Percentiles rank a stretch among this genome's conserved stretches.
phyloP scores from a whole-genome alignment of 2,329 filamentous ascomycete species.

The Venturia asperata region DNA sequence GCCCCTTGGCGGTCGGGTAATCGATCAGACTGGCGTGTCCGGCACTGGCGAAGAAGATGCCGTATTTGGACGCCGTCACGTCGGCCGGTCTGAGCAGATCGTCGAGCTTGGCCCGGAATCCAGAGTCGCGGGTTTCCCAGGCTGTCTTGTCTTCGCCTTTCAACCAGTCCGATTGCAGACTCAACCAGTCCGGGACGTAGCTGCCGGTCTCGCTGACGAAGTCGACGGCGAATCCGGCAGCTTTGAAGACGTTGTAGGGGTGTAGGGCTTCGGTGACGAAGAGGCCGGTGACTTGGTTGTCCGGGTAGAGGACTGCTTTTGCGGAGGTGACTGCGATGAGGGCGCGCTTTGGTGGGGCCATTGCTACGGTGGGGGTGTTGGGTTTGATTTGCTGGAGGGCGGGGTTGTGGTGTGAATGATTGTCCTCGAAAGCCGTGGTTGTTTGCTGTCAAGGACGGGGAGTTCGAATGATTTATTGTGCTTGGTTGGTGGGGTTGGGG shows the following conservation, averaged over 20 bases:
- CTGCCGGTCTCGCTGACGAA: conserved; percentile 41
- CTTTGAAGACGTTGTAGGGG: conserved; percentile 40
- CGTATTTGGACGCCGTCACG: conserved; percentile 21
- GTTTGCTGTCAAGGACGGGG: not conserved
- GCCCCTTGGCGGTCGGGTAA: conserved; percentile 37
- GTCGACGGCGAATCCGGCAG: conserved; percentile 44
- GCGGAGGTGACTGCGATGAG: conserved; percentile 41
- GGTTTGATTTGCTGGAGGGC: not conserved
- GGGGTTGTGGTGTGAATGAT: not conserved
- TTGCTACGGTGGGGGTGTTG: conserved; percentile 7
- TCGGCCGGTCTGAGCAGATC: conserved; percentile 35
- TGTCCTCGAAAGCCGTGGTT: not conserved
- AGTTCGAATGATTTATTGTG: not conserved
- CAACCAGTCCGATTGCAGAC: conserved; percentile 38
- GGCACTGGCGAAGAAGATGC: conserved; percentile 39
- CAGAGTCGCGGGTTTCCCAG: conserved; percentile 37
- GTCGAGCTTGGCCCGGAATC: conserved; percentile 42
- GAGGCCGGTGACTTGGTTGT: conserved; percentile 38
- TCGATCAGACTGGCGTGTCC: conserved; percentile 43
- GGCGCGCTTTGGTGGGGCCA: conserved; percentile 34
- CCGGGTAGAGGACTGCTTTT: conserved; percentile 30
- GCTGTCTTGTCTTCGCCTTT: conserved; percentile 34
- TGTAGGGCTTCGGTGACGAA: conserved; percentile 45
- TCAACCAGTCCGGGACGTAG: conserved; percentile 41
- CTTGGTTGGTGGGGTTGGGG: not conserved